A percentile compares a stretch with the other conserved stretches of the same genome.
Conservation (phyloP, 495 filamentous ascomycete genomes). For the Chaetomium fimeti region DNA sequence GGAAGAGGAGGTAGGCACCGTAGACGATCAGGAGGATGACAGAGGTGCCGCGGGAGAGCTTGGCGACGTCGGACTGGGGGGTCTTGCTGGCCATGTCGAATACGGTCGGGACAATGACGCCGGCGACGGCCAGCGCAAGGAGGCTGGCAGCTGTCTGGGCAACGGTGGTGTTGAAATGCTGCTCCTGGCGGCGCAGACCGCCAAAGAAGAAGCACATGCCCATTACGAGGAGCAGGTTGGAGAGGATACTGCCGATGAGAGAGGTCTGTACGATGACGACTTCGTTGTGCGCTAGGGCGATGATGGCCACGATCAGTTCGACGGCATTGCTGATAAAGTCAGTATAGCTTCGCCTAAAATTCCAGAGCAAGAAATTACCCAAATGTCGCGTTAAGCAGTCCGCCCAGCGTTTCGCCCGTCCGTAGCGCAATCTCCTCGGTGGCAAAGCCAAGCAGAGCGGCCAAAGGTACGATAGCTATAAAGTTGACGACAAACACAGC, state of each 20-base stretch:
- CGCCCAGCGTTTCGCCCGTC: slow-evolving; percentile 82
- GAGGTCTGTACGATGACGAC: slow-evolving; percentile 90
- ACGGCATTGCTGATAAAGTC: slow-evolving; percentile 67
- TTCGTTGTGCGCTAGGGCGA: slow-evolving; percentile 70
- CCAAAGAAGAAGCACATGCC: slow-evolving; percentile 94
- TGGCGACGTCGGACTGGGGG: slow-evolving; percentile 47
- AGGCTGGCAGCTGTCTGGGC: slow-evolving; percentile 86
- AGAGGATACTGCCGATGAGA: slow-evolving; percentile 84
- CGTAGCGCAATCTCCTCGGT: slow-evolving; percentile 85
- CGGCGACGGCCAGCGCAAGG: slow-evolving; percentile 73
- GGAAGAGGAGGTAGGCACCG: slow-evolving; percentile 74
- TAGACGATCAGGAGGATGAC: slow-evolving; percentile 77
- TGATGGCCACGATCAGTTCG: slow-evolving; percentile 85
- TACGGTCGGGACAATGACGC: slow-evolving; percentile 84
- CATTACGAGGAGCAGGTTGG: slow-evolving; percentile 86
- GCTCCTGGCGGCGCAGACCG: slow-evolving; percentile 73
- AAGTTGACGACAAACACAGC: slow-evolving; percentile 85
- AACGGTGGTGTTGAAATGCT: slow-evolving; percentile 91
- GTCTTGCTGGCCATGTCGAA: slow-evolving; percentile 56
- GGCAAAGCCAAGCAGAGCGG: slow-evolving; percentile 84
- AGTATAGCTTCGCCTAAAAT: neutral
- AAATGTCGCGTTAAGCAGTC: slow-evolving; percentile 83
- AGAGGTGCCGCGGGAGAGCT: slow-evolving; percentile 66
- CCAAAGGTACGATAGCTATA: slow-evolving; percentile 83
- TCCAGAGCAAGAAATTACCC: slow-evolving; percentile 54